Evolutionary conservation across 1,284 basidiomycete species (phyloP), one percentile per base, ranked within the genome.

Genomic region (Porogramme epimiltina): DNA sequence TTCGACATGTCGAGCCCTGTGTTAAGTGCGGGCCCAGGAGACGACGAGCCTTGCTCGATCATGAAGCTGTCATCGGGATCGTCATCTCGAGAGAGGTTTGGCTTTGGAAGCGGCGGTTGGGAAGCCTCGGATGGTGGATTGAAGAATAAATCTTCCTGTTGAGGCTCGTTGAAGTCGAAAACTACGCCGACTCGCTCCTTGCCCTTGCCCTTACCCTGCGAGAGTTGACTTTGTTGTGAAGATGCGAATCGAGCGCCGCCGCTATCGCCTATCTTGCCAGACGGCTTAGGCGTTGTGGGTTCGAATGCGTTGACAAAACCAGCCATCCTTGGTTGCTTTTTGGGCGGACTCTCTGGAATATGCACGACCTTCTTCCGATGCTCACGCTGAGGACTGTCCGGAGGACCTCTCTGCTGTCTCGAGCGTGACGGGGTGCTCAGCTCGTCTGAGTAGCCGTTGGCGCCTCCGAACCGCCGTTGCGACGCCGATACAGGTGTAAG

Each of bases 371-470:
- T 55, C 44, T 44, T 55, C 33, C 56, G 41, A 22, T 41, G 55
- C 43, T 28, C 31, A 33, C 25, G 34, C 34, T 41, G 52, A 28
- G 54, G 49, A 33, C 51, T 54, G 44, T 45, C 68, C 53, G 43
- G 39, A 6, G 62, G 57, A 48, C 60, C 61, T 42, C 56, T 55
- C 48, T 58, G 71, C 64, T 62, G 62, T 22, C 70, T 70, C 18
- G 66, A 63, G 24, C 70, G 69, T 25, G 71, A 64, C 25, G 77
- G 76, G 0, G 73, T 77, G 53, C 74, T 70, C 23, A 70, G 64
- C 2, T 68, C 67, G 4, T 31, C 68, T 68, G 34, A 8, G 28
- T 31, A 18, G 46, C 52, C 48, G 5, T 60, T 64, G 15, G 61
- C 62, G 40, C 63, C 71, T 65, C 73, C 75, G 8, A 33, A 34